Conservation (phyloP, 371 early-diverging fungal species). For the Chytridium lagenaria region DNA sequence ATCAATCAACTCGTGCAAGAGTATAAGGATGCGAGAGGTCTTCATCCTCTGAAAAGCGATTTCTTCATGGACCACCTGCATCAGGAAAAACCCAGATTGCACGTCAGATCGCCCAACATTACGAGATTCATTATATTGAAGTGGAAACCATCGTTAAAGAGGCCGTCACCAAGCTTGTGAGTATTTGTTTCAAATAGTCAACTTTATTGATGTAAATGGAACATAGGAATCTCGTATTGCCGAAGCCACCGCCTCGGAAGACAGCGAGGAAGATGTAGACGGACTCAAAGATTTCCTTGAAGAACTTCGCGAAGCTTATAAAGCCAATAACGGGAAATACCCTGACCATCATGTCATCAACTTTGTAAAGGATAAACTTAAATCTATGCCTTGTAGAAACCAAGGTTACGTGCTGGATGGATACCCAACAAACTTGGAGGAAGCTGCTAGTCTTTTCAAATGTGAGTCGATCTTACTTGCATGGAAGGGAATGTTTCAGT, state of each 20-base stretch:
- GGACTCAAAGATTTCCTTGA: conserved; percentile 52
- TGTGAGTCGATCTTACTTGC: no score
- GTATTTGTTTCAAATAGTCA: conserved; percentile 3
- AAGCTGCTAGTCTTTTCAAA: conserved; percentile 52
- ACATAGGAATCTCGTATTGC: conserved; percentile 25
- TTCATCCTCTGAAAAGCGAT: conserved; percentile 53
- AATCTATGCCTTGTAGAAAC: conserved; percentile 58
- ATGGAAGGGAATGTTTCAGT: no score
- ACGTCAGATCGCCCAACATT: conserved; percentile 51
- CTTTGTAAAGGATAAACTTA: conserved; percentile 56
- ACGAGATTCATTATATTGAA: conserved; percentile 56
- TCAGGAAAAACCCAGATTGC: conserved; percentile 54
- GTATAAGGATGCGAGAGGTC: conserved; percentile 59
- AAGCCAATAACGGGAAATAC: conserved; percentile 50
- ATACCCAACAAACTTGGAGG: conserved; percentile 51
- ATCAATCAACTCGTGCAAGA: conserved; percentile 53
- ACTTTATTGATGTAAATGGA: neutral
- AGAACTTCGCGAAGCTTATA: conserved; percentile 48
- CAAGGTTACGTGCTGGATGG: conserved; percentile 65
- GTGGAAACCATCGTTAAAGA: conserved; percentile 53
- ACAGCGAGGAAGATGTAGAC: conserved; percentile 50
- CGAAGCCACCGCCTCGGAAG: conserved; percentile 35
- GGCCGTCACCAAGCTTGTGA: conserved; percentile 48
- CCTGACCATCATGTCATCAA: conserved; percentile 51
- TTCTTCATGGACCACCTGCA: conserved; percentile 61